Evolutionary conservation across 2,329 filamentous ascomycete genomes (phyloP), one percentile per base, ranked within the genome.

Genomic region (Penicillium frequentans): DNA sequence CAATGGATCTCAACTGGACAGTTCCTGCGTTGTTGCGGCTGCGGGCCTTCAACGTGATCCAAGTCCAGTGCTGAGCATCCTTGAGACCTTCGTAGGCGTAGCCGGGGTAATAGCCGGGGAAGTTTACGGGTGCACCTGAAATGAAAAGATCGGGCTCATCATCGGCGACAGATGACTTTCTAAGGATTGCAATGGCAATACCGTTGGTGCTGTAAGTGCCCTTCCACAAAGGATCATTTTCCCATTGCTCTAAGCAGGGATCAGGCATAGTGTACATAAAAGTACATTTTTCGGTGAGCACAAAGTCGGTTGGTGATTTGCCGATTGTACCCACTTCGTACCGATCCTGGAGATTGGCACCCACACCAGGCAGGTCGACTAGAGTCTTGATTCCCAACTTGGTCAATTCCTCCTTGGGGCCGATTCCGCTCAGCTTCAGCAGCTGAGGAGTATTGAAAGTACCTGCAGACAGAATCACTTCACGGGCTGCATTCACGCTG

Each of bases 391-490:
- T 86, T 16, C 75, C 73, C 63, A 82, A 78, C 49, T 76, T 74
- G 19, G 76, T 61, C 9, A 89, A 77, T 59, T 85, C 81, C 0
- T 73, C 68, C 24, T 72, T 66, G 0, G 84, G 84, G 0, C 86
- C 85, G 44, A 88, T 81, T 10, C 86, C 86, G 49, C 78, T 82
- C 3, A 87, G 79, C 74, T 86, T 84, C 14, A 88, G 79, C 6
- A 89, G 73, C 68, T 88, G 86, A 8, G 85, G 84, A 1, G 81
- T 82, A 70, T 88, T 85, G 71, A 84, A 88, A 0, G 84, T 78
- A 11, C 86, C 86, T 10, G 68, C 76, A 8, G 77, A 69, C 10
- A 80, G 50, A 55, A 80, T 78, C 16, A 80, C 73, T 60, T 80
- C 78, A 24, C 68, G 70, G 26, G 64, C 69, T 2, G 78, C 77